Base-by-base conservation (phyloP, 352 stramenopile species). In the Pythium dissotocum region DNA sequence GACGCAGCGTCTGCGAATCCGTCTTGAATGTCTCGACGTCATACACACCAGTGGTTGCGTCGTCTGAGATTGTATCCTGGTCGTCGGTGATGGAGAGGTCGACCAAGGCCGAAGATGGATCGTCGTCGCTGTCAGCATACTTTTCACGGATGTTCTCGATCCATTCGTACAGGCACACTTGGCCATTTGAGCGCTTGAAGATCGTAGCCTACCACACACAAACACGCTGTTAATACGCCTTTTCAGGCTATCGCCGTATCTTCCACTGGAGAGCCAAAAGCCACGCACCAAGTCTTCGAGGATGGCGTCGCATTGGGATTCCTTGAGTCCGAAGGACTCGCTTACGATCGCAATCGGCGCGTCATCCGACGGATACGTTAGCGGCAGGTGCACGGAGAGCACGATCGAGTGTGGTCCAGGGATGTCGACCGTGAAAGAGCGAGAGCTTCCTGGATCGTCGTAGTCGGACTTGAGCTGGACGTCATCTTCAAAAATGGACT, bases 111-210 rank as follows among this genome's bases (percentile, higher is more conserved):
- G 69, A 35, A 13, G 69, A 38, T 18, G 62, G 49, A 58, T 79
- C 70, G 28, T 80, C 61, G 52, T 86, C 78, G 58, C 68, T 79
- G 56, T 78, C 80, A 9, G 69, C 73, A 58, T 90, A 93, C 52
- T 78, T 83, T 52, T 95, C 88, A 14, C 85, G 85, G 26, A 93
- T 85, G 68, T 83, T 79, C 69, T 93, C 88, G 44, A 94, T 88
- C 88, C 88, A 95, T 68, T 95, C 85, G 63, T 95, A 95, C 0
- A 95, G 76, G 73, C 88, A 95, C 42, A 91, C 85, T 67, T 94
- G 85, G 10, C 84, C 83, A n/a, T 71, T 85, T 24, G 84, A 88
- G 16, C 85, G 81, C 58, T 89, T 69, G 59, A 88, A 93, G 28
- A 93, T 89, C 32, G 64, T 62, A n/a, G 76, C 46, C 87, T 73